Evolutionary conservation across 2,329 filamentous ascomycete genomes (phyloP), one percentile per base, ranked within the genome.

Genomic region (Xylariaceae sp.): DNA sequence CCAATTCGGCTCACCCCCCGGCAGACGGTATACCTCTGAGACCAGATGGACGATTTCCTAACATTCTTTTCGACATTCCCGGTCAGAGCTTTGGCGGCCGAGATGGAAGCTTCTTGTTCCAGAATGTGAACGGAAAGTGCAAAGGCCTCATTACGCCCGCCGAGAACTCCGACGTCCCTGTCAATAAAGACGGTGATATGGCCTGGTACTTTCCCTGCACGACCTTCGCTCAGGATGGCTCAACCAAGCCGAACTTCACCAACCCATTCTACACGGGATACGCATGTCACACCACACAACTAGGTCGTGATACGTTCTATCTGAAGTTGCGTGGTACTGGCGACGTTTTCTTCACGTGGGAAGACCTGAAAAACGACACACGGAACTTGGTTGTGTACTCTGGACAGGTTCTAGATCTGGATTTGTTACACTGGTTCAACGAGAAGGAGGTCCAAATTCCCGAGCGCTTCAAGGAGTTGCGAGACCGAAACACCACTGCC

Each of bases 121-220:
- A 99, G 73, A 96, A 97, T 66, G 94, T 99, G 73, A 99, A 99
- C 68, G 95, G 94, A 52, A 89, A 89, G 63, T 99, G 94, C 82
- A 99, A 97, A 77, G 89, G 83, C 8, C 76, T 97, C 58, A 96
- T 99, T 71, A 96, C 85, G 0, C 75, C 81, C 6, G 84, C 88
- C 1, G 72, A 81, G 1, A 79, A 79, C 57, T 95, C 92, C 0
- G 88, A 91, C 67, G 86, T 99, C 7, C 91, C 92, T 1, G 89
- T 88, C 4, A 87, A 96, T 71, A 75, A 74, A 30, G 76, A 87
- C 55, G 85, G 83, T 5, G 77, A 96, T 59, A 77, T 99, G 62
- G 94, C 88, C 1, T 99, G 94, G 93, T 99, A 99, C 73, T 97
- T 97, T 72, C 94, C 94, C 2, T 99, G 94, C 79, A 87, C 82